phyloP scores from a whole-genome alignment of 805 yeast genomes.

The Kodamaea hsintzibuensis region DNA sequence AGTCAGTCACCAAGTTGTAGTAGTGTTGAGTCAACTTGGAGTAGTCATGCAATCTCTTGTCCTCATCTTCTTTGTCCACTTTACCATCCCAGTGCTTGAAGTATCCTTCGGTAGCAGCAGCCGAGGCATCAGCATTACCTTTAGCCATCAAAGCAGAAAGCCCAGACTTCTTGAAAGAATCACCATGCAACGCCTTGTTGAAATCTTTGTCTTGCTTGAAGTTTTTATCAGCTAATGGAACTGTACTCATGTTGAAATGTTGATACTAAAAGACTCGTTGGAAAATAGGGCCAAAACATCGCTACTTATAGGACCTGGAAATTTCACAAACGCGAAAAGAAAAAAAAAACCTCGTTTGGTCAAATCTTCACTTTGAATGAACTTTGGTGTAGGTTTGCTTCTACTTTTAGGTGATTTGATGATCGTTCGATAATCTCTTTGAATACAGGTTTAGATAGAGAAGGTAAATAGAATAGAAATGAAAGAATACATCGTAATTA shows the following conservation, averaged over 20 bases:
- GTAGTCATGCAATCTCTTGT: constrained; percentile 77
- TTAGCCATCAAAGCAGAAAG: constrained; percentile 75
- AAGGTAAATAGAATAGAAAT: too few relatives aligned
- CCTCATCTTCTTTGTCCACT: constrained; percentile 69
- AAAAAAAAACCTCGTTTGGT: neutral
- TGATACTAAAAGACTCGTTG: neutral
- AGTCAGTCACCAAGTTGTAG: constrained; percentile 95
- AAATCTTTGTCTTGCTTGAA: constrained; percentile 65
- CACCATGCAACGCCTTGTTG: constrained; percentile 86
- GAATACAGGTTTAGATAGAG: too few relatives aligned
- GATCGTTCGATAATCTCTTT: too few relatives aligned
- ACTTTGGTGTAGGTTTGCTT: too few relatives aligned
- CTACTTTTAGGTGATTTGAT: too few relatives aligned
- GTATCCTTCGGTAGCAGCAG: constrained; percentile 83
- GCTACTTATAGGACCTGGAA: neutral
- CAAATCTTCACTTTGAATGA: too few relatives aligned
- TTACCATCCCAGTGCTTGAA: constrained; percentile 98
- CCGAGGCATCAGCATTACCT: constrained; percentile 60
- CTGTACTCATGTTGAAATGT: constrained; percentile 7
- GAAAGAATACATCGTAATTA: too few relatives aligned
- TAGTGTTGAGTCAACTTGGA: constrained; percentile 91
- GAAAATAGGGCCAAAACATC: neutral
- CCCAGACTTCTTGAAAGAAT: constrained; percentile 67
- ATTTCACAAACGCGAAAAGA: neutral
- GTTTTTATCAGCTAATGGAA: constrained; percentile 48